These are phyloP conservation scores for Pseudoscleropodium purum DNA, from an alignment of 225 moss, liverwort and hornwort genomes.

Conservation along the genomic window DNA sequence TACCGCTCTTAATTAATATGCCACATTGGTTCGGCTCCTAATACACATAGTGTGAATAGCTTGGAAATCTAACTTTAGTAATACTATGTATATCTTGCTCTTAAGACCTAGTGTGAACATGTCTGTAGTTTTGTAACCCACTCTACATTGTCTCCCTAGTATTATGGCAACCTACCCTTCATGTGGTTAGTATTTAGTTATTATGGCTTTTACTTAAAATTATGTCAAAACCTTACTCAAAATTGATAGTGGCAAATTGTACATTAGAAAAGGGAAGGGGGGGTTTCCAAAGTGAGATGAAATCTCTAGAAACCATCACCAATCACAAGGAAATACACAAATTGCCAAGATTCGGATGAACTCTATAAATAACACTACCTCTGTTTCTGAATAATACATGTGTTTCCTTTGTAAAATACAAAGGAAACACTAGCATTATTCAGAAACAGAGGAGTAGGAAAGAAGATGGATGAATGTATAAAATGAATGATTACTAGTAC, in stretches of 20 bases:
- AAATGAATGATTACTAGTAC: not conserved
- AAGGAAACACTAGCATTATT: too few species aligned
- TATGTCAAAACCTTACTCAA: not conserved
- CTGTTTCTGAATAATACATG: too few species aligned
- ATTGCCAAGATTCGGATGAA: not conserved
- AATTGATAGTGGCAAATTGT: not conserved
- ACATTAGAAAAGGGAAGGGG: too few species aligned
- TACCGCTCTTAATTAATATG: too few species aligned
- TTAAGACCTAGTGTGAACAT: too few species aligned
- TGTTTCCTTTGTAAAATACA: too few species aligned
- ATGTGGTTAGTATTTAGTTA: not conserved
- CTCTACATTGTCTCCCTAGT: not conserved
- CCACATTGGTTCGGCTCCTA: too few species aligned
- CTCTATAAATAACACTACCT: not conserved
- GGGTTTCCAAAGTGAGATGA: not conserved
- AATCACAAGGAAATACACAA: not conserved
- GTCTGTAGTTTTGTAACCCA: not conserved
- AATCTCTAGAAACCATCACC: not conserved
- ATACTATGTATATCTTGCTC: too few species aligned
- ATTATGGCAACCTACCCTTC: not conserved
- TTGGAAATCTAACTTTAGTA: too few species aligned
- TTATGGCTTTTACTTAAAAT: not conserved
- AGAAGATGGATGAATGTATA: not conserved
- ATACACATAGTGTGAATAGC: too few species aligned
- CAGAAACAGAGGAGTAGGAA: too few species aligned